Conservation (phyloP, 805 yeast species). For the Tetrapisispora namnaoensis region DNA sequence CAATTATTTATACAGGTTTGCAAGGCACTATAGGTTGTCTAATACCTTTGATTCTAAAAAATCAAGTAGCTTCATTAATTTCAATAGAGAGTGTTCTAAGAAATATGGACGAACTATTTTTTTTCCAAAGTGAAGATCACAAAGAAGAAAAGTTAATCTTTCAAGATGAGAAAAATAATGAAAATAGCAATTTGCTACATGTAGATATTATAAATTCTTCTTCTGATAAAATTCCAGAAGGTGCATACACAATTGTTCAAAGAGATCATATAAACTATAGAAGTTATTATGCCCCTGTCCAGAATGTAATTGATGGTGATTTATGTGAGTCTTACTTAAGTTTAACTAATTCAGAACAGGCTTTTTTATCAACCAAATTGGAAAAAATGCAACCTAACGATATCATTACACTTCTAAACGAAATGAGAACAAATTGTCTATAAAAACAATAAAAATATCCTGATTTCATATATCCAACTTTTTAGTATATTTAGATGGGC, state of each 20-base stretch:
- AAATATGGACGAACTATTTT: conserved; percentile 15
- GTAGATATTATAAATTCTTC: not conserved
- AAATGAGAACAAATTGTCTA: conserved; percentile 23
- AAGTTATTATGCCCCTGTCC: conserved; percentile 73
- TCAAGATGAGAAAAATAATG: conserved; percentile 1
- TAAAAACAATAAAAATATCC: conserved; percentile 5
- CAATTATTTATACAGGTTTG: conserved; percentile 61
- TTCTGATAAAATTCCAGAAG: conserved; percentile 12
- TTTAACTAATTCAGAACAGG: conserved; percentile 16
- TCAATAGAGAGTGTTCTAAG: conserved; percentile 43
- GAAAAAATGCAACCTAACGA: conserved; percentile 30
- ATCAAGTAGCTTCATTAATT: conserved; percentile 51
- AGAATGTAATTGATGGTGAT: conserved; percentile 81
- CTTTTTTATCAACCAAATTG: conserved; percentile 23
- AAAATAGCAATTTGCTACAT: not conserved
- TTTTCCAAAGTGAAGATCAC: conserved; percentile 10
- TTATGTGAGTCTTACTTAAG: conserved; percentile 49
- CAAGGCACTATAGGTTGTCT: conserved; percentile 76
- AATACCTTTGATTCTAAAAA: conserved; percentile 51
- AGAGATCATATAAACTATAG: conserved; percentile 61
- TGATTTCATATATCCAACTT: not conserved
- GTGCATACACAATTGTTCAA: conserved; percentile 39
- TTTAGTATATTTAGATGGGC: not conserved
- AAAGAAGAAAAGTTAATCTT: conserved; percentile 4
- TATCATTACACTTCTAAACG: conserved; percentile 15